Percentiles rank a stretch among this genome's conserved stretches.
Evolutionary conservation across 2,329 filamentous ascomycete genomes (phyloP).

Genomic region (Sclerotinia subarctica): DNA sequence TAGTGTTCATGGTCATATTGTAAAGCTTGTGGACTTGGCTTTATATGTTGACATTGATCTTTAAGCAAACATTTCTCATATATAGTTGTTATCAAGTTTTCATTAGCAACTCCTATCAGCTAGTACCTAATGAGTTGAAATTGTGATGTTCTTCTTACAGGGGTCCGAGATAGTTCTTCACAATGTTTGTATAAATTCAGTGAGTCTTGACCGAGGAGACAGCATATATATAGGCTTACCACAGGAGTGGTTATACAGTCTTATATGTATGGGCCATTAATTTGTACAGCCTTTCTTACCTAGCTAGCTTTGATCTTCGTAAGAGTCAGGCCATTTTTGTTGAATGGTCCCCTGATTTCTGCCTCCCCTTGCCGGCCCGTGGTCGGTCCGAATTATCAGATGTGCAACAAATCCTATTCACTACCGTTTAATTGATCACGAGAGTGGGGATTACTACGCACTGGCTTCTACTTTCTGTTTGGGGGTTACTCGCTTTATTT

Average conservation of each 20-base stretch:
- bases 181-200: background rate
- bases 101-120: background rate
- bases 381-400: conserved; percentile 13
- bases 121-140: background rate
- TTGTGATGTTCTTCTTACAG: background rate
- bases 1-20: background rate
- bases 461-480: background rate
- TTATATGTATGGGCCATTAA: background rate
- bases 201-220: background rate
- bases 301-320: background rate
- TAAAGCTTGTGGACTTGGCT: background rate
- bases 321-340: background rate
- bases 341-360: background rate
- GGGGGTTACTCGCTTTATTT: background rate
- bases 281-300: background rate
- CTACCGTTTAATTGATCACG: background rate
- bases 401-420: conserved; percentile 3
- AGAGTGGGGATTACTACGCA: background rate
- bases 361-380: background rate
- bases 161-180: background rate
- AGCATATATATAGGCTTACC: background rate
- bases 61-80: background rate
- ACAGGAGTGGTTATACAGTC: background rate
- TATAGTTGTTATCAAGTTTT: too few relatives aligned
- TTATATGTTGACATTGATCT: background rate